Evolutionary conservation across 202 grass and related monocot species (phyloP).

Genomic region (Digitaria exilis): DNA sequence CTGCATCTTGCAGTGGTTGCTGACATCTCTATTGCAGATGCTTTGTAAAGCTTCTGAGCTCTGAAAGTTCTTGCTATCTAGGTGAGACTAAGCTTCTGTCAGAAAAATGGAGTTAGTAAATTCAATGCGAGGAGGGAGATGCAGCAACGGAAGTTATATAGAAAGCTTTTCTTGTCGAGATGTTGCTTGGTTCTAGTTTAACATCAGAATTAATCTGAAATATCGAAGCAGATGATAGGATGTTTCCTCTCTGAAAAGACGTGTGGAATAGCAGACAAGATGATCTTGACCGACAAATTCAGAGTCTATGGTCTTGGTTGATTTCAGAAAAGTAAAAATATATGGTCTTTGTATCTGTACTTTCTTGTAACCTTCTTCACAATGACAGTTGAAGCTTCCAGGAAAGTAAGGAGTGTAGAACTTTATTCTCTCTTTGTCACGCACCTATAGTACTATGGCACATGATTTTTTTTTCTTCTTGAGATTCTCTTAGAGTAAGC

Average conservation of each 20-base stretch:
- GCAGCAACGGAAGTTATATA: slow-evolving; percentile 39
- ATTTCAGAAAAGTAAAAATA: not conserved
- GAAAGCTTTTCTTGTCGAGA: not conserved
- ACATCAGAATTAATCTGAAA: slow-evolving; percentile 44
- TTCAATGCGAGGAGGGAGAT: not conserved
- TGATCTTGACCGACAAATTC: slow-evolving; percentile 24
- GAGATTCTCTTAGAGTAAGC: not conserved
- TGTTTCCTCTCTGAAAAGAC: slow-evolving; percentile 43
- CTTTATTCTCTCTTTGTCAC: not conserved
- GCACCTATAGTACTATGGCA: not conserved
- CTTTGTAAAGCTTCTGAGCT: not conserved
- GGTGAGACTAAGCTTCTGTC: not conserved
- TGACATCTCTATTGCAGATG: slow-evolving; percentile 44
- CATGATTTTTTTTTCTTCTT: not conserved
- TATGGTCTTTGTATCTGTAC: not conserved
- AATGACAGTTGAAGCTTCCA: slow-evolving; percentile 13
- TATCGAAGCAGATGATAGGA: slow-evolving; percentile 44
- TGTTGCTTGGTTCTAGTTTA: not conserved
- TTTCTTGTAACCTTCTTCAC: slow-evolving; percentile 33
- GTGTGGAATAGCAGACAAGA: slow-evolving; percentile 24
- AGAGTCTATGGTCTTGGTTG: slow-evolving; percentile 34
- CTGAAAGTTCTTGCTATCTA: not conserved
- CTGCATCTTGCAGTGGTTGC: not conserved
- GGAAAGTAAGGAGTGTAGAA: slow-evolving; percentile 25
- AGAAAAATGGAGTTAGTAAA: not conserved